These are phyloP conservation scores for Brettanomyces sp. DNA, from an alignment of 805 yeast species.

Conservation along the genomic window DNA sequence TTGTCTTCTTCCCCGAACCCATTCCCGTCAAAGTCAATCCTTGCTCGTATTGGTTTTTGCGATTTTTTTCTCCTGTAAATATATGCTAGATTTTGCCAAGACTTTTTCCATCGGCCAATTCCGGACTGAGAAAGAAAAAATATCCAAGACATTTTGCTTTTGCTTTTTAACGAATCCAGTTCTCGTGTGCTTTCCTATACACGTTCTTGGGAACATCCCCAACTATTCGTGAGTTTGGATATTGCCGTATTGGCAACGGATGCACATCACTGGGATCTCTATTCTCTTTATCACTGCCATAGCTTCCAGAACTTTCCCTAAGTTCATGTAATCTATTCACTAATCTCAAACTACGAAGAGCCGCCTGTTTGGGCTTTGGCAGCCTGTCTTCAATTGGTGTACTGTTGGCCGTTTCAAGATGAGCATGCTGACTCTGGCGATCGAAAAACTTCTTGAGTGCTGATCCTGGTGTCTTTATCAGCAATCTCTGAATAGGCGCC, in stretches of 20 bases:
- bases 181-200: too few species aligned
- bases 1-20: neutral
- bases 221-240: too few species aligned
- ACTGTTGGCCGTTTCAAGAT: neutral
- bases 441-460: constrained; percentile 11
- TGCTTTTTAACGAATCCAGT: too few species aligned
- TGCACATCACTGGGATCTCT: neutral
- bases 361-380: neutral
- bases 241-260: neutral
- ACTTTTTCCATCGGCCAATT: too few species aligned
- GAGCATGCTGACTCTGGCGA: constrained; percentile 10
- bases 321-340: neutral
- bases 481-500: constrained; percentile 15
- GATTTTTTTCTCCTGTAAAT: too few species aligned
- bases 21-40: neutral
- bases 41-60: too few species aligned
- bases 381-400: neutral
- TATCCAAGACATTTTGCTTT: neutral
- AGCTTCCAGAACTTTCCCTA: neutral
- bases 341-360: neutral
- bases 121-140: too few species aligned
- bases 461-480: constrained; percentile 12
- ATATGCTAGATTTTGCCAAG: too few species aligned
- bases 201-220: too few species aligned
- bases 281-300: neutral